Base-by-base conservation (phyloP, 768 basidiomycete species). In the Infundibulicybe gibba region DNA sequence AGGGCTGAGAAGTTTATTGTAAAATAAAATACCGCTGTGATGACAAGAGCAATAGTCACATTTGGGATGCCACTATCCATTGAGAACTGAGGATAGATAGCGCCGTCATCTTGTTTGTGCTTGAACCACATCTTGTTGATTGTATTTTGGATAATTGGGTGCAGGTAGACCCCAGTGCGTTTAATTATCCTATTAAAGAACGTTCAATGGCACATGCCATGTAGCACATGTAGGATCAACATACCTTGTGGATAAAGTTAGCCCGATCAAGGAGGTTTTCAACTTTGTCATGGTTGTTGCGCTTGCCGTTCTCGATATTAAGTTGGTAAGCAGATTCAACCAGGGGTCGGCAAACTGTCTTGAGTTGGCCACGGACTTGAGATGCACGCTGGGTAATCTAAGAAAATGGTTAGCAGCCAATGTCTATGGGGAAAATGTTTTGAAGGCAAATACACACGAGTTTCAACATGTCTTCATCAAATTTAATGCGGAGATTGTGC, bases 111-210 rank as follows among this genome's bases (percentile, higher is more conserved):
- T 25, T 20, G 21, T 25, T 40, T 43, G 35, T 39, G 38, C 25
- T 49, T 43, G 41, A 49, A 49, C 48, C 48, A 49, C 41, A 49
- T 43, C 13, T 37, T 44, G 48, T 49, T 44, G 15, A 40, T 37
- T 12, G 33, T 3, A 15, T 8, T 30, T 19, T 49, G 48, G 19
- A 49, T 49, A 38, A 44, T 44, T 13, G 33, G 41, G 30, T 48
- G 47, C 13, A 9, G 19, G 32, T 49, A 49, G 3, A 49, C 44
- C 11, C 43, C 43, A 32, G 34, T 49, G 31, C 48, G 38, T 20
- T 11, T n/a, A n/a, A n/a, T 38, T 38, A 38, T 38, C 35, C 35
- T 38, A n/a, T n/a, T n/a, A n/a, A n/a, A n/a, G n/a, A n/a, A n/a
- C n/a, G n/a, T n/a, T n/a, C n/a, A n/a, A n/a, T n/a, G n/a, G n/a